These are phyloP conservation scores for Phyllosticta capitalensis DNA, from an alignment of 2,329 filamentous ascomycete genomes.

Conservation along the genomic window DNA sequence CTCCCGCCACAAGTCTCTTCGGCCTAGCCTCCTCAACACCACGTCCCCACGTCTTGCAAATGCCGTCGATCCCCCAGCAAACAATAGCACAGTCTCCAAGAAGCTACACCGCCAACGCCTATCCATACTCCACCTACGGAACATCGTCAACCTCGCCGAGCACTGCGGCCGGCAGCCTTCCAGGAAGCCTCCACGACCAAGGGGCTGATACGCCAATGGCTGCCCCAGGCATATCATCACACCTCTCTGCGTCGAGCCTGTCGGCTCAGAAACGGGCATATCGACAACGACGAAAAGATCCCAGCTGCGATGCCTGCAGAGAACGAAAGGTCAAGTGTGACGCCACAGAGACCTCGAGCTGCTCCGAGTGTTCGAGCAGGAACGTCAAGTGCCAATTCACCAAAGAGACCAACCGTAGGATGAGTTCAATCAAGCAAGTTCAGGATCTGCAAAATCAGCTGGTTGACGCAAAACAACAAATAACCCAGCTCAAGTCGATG, in stretches of 20 bases:
- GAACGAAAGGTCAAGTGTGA: constrained; percentile 82
- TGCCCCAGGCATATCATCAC: constrained; percentile 30
- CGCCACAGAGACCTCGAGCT: constrained; percentile 90
- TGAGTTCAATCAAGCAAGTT: constrained; percentile 99
- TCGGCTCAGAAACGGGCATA: constrained; percentile 88
- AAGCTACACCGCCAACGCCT: constrained; percentile 21
- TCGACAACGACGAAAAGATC: constrained; percentile 88
- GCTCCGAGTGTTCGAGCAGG: constrained; percentile 92
- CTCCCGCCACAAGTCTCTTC: constrained; percentile 25
- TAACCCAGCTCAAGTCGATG: constrained; percentile 60
- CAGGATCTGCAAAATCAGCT: constrained; percentile 94
- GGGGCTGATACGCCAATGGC: constrained; percentile 27
- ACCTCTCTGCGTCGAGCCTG: constrained; percentile 39
- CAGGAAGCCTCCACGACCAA: constrained; percentile 18
- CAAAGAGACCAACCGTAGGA: constrained; percentile 94
- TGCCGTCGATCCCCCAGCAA: constrained; percentile 18
- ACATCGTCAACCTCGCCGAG: constrained; percentile 26
- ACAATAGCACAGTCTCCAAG: constrained; percentile 23
- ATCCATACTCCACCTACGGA: constrained; percentile 19
- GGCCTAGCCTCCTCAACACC: constrained; percentile 12
- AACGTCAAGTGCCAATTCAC: constrained; percentile 98
- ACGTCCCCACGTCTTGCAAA: constrained; percentile 20
- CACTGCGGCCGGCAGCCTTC: constrained; percentile 23
- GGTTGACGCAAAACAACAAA: constrained; percentile 68
- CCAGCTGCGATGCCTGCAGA: constrained; percentile 92